Conservation (phyloP, 768 basidiomycete species). For the Lentinula aciculospora region DNA sequence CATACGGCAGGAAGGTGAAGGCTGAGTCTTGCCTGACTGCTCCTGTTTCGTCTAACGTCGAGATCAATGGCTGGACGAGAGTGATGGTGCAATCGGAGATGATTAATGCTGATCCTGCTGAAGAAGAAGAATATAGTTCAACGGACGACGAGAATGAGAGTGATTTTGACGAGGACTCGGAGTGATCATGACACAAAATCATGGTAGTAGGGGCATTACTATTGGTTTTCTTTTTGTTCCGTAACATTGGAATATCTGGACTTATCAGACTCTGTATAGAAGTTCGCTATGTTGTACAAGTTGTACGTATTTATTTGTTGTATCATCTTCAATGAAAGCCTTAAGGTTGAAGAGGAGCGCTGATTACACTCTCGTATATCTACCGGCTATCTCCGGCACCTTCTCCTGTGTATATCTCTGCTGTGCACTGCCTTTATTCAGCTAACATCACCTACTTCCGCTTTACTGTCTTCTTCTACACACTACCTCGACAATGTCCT, state of each 20-base stretch:
- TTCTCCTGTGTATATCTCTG: not conserved
- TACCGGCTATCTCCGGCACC: not conserved
- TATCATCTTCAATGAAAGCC: not conserved
- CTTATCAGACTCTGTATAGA: not conserved
- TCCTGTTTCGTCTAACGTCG: not conserved
- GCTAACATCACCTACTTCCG: not conserved
- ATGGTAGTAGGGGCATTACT: not conserved
- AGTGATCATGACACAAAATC: not conserved
- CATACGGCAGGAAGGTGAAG: not conserved
- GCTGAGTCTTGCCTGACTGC: not conserved
- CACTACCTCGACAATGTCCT: constrained; percentile 46
- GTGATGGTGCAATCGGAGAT: constrained; percentile 2
- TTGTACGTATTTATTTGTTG: not conserved
- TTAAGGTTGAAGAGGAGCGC: not conserved
- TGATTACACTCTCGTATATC: not conserved
- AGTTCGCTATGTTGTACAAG: not conserved
- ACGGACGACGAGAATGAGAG: not conserved
- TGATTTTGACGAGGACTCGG: not conserved
- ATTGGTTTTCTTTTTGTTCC: no score
- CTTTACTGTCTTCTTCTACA: constrained; percentile 4
- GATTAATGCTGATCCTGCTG: constrained; percentile 1
- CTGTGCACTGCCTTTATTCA: not conserved
- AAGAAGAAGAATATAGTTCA: not conserved
- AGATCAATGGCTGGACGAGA: not conserved
- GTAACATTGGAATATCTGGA: no score